Base-by-base conservation (phyloP, 2,329 filamentous ascomycete genomes). In the Fusarium anthophilum region DNA sequence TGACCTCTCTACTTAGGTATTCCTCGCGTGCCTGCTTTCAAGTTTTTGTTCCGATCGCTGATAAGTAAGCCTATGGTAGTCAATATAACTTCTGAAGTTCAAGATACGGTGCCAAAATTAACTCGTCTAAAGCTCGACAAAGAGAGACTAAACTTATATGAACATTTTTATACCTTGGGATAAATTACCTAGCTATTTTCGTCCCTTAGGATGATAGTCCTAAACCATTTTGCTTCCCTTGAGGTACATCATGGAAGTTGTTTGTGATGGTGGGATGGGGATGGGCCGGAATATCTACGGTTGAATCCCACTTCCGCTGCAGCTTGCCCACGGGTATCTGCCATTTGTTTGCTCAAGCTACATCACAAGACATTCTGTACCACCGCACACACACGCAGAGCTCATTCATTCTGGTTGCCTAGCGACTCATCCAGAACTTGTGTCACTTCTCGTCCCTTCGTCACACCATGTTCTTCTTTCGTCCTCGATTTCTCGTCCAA, bases 151-250 rank as follows among this genome's bases (percentile, higher is more conserved):
- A 47, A 14, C 12, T 26, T 26, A 2, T 0, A 3, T 26, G 4
- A 20, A 45, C 2, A 4, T 14, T 45, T 20, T 11, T 5, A 26
- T 0, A 2, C 5, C 2, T 26, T 26, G 2, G 17, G 17, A 20
- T 45, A 13, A 5, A 0, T 13, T 24, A 20, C 43, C n/a, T 20
- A 45, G 13, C 0, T 0, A 0, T 26, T 2, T 26, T 20, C 0
- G 13, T 20, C 1, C 0, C 8, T 45, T 14, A 20, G 12, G 24
- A 26, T 14, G 3, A 26, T 6, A 0, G 4, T 45, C 24, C 2
- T 26, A 28, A 47, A 14, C 4, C 13, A 20, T 26, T 7, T 17
- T 8, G 2, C 15, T 4, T 28, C 5, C 4, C 1, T 15, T 28
- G 6, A 6, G 20, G 9, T 48, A 28, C 3, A 37, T 37, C 9